Conservation (phyloP, 345 rosid genomes). For the Lepidium didymum region DNA sequence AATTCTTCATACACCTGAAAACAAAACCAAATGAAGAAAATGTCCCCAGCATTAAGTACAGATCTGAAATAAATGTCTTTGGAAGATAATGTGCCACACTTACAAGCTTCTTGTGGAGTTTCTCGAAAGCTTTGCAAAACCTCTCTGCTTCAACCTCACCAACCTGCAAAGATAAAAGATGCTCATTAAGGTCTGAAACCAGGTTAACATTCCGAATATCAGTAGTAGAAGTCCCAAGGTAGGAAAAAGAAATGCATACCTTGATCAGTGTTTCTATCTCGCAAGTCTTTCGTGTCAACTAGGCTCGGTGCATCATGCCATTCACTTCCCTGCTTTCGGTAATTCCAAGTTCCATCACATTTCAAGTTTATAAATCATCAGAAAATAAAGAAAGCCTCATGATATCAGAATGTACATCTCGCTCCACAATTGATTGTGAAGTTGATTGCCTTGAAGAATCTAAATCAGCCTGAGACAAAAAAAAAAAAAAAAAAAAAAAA, state of each 20-base stretch:
- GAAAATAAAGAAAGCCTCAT: background rate
- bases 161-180: conserved; percentile 34
- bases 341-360: conserved; percentile 8
- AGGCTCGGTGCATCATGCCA: conserved; percentile 51
- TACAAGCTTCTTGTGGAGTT: conserved; percentile 77
- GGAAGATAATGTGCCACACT: background rate
- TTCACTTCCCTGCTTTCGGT: conserved; percentile 29
- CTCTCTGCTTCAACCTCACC: conserved; percentile 64
- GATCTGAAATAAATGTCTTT: background rate
- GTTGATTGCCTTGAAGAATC: conserved; percentile 51
- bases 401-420: conserved; percentile 22
- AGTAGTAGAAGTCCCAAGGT: background rate
- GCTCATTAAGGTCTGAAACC: background rate
- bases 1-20: conserved; percentile 64
- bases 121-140: conserved; percentile 69
- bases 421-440: conserved; percentile 34
- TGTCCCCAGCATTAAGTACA: background rate
- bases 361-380: background rate
- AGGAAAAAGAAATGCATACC: conserved; percentile 24
- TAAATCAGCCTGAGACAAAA: conserved; percentile 44
- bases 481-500: too few relatives aligned
- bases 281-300: conserved; percentile 27
- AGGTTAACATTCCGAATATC: background rate
- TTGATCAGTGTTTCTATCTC: conserved; percentile 25
- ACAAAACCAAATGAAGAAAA: background rate